Evolutionary conservation across 768 basidiomycete genomes (phyloP).

Genomic region (Pleurotus salmoneostramineus): DNA sequence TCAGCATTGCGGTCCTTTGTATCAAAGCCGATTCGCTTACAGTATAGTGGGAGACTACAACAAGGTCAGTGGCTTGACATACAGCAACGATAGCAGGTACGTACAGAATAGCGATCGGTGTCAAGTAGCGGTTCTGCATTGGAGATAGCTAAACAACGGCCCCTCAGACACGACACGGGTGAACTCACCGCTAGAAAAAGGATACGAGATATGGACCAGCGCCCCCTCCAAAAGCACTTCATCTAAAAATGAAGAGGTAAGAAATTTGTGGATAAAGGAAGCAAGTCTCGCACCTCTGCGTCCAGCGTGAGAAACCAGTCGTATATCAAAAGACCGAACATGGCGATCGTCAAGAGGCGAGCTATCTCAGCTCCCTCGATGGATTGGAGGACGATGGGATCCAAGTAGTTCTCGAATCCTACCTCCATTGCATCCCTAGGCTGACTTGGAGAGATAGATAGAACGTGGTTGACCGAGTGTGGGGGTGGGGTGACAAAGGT

Average conservation of each 20-base stretch:
- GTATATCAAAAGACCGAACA: slow-evolving; percentile 13
- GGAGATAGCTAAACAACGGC: neutral
- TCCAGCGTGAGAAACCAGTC: slow-evolving; percentile 32
- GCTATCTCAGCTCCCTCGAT: slow-evolving; percentile 6
- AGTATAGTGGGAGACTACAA: slow-evolving; percentile 14
- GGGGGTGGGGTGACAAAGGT: neutral
- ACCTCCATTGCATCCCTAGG: slow-evolving; percentile 6
- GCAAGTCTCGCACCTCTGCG: slow-evolving; percentile 25
- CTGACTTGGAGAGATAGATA: neutral
- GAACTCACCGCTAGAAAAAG: slow-evolving; percentile 32
- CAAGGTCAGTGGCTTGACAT: slow-evolving; percentile 3
- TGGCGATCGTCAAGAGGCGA: slow-evolving; percentile 6
- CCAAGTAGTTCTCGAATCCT: neutral
- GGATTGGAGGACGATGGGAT: neutral
- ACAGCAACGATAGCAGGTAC: neutral
- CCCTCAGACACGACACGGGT: neutral
- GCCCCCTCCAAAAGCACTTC: slow-evolving; percentile 35
- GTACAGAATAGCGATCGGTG: slow-evolving; percentile 21
- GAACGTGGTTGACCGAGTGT: neutral
- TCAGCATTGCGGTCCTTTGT: too few relatives aligned
- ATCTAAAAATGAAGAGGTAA: slow-evolving; percentile 17
- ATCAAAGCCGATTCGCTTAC: slow-evolving; percentile 7
- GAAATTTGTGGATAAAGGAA: neutral
- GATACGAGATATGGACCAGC: slow-evolving; percentile 28
- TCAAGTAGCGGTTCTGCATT: slow-evolving; percentile 28